Evolutionary conservation across 192 early-diverging fungal species (phyloP).

Genomic region (Coemansia sp.): DNA sequence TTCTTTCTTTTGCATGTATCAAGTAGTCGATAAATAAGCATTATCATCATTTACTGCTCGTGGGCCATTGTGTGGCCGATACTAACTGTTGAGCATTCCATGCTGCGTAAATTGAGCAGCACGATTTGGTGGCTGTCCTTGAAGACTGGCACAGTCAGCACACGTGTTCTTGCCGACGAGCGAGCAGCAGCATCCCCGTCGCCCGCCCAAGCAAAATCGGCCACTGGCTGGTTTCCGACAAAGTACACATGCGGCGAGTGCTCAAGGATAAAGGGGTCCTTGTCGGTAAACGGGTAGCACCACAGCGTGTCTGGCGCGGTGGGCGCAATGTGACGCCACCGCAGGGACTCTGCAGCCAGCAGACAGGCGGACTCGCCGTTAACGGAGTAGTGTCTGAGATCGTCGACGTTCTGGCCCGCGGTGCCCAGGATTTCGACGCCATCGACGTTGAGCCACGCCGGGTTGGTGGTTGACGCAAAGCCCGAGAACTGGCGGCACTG

Average conservation of each 20-base stretch:
- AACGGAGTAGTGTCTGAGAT: conserved; percentile 70
- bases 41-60: not conserved
- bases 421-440: conserved; percentile 69
- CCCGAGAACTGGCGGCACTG: conserved; percentile 59
- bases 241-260: conserved; percentile 81
- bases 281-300: conserved; percentile 87
- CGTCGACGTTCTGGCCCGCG: conserved; percentile 87
- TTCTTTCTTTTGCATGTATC: too few relatives aligned
- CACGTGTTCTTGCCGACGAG: conserved; percentile 56
- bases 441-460: conserved; percentile 69
- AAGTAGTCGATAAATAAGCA: too few relatives aligned
- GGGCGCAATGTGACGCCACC: conserved; percentile 89
- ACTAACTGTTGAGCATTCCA: conserved; percentile 48
- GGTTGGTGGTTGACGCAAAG: conserved; percentile 78
- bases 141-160: conserved; percentile 82
- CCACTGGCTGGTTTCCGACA: conserved; percentile 82
- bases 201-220: conserved; percentile 51
- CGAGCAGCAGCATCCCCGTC: conserved; percentile 48
- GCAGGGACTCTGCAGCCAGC: conserved; percentile 70
- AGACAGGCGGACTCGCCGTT: conserved; percentile 56
- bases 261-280: conserved; percentile 84
- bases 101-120: conserved; percentile 74
- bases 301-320: conserved; percentile 93
- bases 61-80: not conserved
- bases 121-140: conserved; percentile 63